Evolutionary conservation across 225 moss, liverwort and hornwort genomes (phyloP).

Genomic region (Straminergon stramineum): DNA sequence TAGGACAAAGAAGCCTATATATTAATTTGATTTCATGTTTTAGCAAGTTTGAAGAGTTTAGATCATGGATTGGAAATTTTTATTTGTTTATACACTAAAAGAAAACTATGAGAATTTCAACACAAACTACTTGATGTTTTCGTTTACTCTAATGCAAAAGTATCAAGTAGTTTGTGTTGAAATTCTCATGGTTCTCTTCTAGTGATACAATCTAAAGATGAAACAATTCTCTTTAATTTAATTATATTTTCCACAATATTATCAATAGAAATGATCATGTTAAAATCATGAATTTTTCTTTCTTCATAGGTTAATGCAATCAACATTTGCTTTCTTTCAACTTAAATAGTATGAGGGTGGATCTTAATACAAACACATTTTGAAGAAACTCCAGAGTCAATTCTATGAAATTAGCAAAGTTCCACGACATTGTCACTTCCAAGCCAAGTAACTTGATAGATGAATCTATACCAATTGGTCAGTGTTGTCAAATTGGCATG

Average conservation of each 20-base stretch:
- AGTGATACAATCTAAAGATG: neutral
- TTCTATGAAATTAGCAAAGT: neutral
- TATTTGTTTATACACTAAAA: neutral
- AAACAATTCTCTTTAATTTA: neutral
- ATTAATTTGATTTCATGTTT: neutral
- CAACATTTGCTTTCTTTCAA: neutral
- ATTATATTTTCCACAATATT: rapidly evolving
- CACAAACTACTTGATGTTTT: too few relatives aligned
- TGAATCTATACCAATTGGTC: too few relatives aligned
- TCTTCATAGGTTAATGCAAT: neutral
- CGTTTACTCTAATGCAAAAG: too few relatives aligned
- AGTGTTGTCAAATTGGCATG: too few relatives aligned
- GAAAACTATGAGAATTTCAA: too few relatives aligned
- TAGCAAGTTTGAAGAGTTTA: neutral
- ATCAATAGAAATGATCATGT: neutral
- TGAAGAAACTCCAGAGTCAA: too few relatives aligned
- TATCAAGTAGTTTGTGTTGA: too few relatives aligned
- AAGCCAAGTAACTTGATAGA: neutral
- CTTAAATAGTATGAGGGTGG: neutral
- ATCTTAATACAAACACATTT: neutral
- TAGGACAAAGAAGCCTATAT: neutral
- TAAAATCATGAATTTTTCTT: neutral
- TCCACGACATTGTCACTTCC: neutral
- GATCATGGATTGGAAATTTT: neutral
- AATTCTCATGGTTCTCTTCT: too few relatives aligned